These are phyloP conservation scores for Mariannaea sp. DNA, from an alignment of 2,329 filamentous ascomycete genomes.

Conservation along the genomic window DNA sequence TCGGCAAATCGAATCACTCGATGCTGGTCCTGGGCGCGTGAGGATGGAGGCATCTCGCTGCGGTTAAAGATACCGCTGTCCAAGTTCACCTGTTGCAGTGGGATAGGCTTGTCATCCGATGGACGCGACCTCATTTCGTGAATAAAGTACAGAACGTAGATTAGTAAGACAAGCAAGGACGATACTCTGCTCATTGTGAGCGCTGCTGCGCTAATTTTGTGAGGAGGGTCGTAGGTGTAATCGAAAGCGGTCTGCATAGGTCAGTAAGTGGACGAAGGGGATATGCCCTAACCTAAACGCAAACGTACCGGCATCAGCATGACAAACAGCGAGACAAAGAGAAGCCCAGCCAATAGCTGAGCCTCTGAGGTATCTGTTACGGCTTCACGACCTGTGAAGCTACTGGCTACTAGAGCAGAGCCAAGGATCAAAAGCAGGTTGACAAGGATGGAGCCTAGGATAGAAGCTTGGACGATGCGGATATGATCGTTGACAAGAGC, in stretches of 20 bases:
- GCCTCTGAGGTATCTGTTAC: constrained; percentile 43
- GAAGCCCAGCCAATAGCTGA: constrained; percentile 43
- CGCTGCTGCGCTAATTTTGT: constrained; percentile 63
- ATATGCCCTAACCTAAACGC: accelerated
- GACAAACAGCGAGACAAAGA: constrained; percentile 47
- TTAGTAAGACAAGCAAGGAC: constrained; percentile 72
- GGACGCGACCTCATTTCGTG: constrained; percentile 73
- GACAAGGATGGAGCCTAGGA: constrained; percentile 77
- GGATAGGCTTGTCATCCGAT: constrained; percentile 71
- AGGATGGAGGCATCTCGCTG: constrained; percentile 10
- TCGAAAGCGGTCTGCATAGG: constrained; percentile 47
- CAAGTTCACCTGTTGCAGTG: constrained; percentile 70
- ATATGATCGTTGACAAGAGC: constrained; percentile 64
- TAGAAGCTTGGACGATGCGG: constrained; percentile 74
- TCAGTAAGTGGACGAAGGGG: background rate
- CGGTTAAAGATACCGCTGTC: constrained; percentile 38
- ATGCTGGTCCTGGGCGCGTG: constrained; percentile 21
- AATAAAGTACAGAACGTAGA: constrained; percentile 74
- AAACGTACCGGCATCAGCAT: constrained; percentile 44
- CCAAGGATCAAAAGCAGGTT: constrained; percentile 77
- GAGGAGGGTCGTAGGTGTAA: constrained; percentile 58
- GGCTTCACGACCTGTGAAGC: constrained; percentile 70
- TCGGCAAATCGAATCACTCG: constrained; percentile 42
- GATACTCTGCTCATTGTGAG: constrained; percentile 78
- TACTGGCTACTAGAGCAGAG: constrained; percentile 74